Conservation (phyloP, 805 yeast species). For the Candida glaebosa region DNA sequence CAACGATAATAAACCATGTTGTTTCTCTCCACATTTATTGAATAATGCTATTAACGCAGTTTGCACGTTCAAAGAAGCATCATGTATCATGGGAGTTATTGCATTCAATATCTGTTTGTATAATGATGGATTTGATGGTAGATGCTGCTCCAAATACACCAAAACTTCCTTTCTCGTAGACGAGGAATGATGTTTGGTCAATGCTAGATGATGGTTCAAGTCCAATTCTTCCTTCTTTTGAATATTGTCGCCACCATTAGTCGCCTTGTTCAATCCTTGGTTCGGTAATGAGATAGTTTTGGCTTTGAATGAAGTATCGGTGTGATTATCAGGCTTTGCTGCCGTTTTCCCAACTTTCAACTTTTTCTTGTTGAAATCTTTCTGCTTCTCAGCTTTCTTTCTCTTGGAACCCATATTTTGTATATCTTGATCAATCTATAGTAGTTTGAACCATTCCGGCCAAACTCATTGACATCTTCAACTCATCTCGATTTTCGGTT, state of each 20-base stretch:
- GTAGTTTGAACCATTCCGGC: not conserved
- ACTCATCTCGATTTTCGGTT: conserved; percentile 1
- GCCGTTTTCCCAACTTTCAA: conserved; percentile 84
- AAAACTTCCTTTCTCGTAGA: conserved; percentile 72
- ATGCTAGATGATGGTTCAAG: conserved; percentile 57
- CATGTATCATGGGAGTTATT: conserved; percentile 63
- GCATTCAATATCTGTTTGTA: conserved; percentile 56
- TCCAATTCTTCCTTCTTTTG: conserved; percentile 40
- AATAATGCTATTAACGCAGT: conserved; percentile 49
- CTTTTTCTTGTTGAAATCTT: conserved; percentile 75
- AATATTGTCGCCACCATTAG: conserved; percentile 1
- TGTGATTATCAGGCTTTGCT: conserved; percentile 66
- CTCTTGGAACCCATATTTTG: conserved; percentile 43
- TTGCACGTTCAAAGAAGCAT: conserved; percentile 65
- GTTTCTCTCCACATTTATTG: conserved; percentile 43
- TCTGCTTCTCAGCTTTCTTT: conserved; percentile 61
- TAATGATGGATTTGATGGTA: conserved; percentile 51
- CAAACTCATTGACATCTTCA: not conserved
- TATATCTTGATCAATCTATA: not conserved
- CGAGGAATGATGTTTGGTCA: conserved; percentile 71
- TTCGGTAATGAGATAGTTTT: conserved; percentile 51
- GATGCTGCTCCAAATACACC: conserved; percentile 44
- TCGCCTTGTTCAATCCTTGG: conserved; percentile 31
- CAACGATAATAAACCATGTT: conserved; percentile 54
- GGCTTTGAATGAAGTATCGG: conserved; percentile 83